phyloP scores from a whole-genome alignment of 768 basidiomycete species.

The Suillus tomentosus region DNA sequence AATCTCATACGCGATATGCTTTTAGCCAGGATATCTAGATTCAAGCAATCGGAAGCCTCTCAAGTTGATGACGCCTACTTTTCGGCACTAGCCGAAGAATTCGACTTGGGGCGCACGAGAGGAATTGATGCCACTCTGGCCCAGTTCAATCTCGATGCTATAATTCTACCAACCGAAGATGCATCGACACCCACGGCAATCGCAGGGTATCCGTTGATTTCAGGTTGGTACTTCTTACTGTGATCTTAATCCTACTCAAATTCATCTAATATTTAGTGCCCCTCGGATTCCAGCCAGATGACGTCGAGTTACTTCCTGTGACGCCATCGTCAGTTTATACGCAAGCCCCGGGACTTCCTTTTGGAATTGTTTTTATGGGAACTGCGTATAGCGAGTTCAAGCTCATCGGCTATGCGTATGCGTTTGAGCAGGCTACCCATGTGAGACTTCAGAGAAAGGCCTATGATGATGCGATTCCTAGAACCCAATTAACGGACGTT shows the following conservation, averaged over 20 bases:
- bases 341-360: conserved; percentile 46
- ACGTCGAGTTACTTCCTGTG: conserved; percentile 40
- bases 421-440: conserved; percentile 62
- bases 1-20: not conserved
- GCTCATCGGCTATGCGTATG: conserved; percentile 56
- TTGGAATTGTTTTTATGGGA: conserved; percentile 58
- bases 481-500: conserved; percentile 44
- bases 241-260: conserved; percentile 15
- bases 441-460: conserved; percentile 47
- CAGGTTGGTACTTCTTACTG: not conserved
- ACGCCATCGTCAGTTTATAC: conserved; percentile 40
- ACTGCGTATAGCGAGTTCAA: conserved; percentile 58
- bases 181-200: not conserved
- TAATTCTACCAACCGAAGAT: not conserved
- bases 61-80: not conserved
- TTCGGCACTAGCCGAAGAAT: not conserved
- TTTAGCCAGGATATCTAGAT: not conserved
- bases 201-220: conserved; percentile 1
- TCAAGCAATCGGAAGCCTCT: not conserved
- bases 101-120: not conserved
- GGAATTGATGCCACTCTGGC: not conserved
- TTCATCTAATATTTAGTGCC: conserved; percentile 45
- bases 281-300: conserved; percentile 54
- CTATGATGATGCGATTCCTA: conserved; percentile 51
- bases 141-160: not conserved